Percentiles rank a stretch among this genome's conserved stretches.
These are phyloP conservation scores for Colletotrichum caudatum DNA, from an alignment of 2,329 filamentous ascomycete genomes.

Conservation along the genomic window DNA sequence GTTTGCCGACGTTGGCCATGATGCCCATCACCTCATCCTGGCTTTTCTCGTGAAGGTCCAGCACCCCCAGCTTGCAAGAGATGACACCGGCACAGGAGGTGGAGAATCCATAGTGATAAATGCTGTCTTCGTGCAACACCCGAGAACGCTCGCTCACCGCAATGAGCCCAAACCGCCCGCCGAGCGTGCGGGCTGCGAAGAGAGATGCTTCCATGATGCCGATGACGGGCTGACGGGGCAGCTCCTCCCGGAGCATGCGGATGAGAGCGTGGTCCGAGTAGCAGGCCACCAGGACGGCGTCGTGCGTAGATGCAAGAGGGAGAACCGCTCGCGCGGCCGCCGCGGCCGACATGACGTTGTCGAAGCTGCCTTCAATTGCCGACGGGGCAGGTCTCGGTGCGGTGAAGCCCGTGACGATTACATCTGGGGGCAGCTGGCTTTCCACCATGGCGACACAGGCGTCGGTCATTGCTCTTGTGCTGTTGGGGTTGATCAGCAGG, in stretches of 20 bases:
- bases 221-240: constrained; percentile 63
- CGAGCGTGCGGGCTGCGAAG: constrained; percentile 26
- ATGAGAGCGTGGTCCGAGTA: constrained; percentile 36
- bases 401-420: constrained; percentile 44
- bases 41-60: constrained; percentile 39
- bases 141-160: constrained; percentile 31
- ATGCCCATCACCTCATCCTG: constrained; percentile 31
- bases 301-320: constrained; percentile 54
- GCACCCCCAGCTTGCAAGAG: constrained; percentile 27
- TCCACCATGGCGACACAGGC: constrained; percentile 66
- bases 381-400: constrained; percentile 24
- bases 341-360: constrained; percentile 67
- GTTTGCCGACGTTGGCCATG: constrained; percentile 32
- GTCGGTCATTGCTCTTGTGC: constrained; percentile 77
- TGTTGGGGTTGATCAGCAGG: constrained; percentile 84
- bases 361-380: constrained; percentile 68
- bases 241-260: constrained; percentile 33
- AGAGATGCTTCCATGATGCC: constrained; percentile 85
- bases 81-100: constrained; percentile 27
- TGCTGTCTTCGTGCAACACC: constrained; percentile 39
- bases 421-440: constrained; percentile 53
- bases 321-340: constrained; percentile 52
- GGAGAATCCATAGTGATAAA: constrained; percentile 32
- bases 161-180: constrained; percentile 29
- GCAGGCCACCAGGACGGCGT: constrained; percentile 33